Percentiles rank a stretch among this genome's conserved stretches.
Evolutionary conservation across 305 asterid genomes (phyloP).

Genomic region (Plantago lanceolata): DNA sequence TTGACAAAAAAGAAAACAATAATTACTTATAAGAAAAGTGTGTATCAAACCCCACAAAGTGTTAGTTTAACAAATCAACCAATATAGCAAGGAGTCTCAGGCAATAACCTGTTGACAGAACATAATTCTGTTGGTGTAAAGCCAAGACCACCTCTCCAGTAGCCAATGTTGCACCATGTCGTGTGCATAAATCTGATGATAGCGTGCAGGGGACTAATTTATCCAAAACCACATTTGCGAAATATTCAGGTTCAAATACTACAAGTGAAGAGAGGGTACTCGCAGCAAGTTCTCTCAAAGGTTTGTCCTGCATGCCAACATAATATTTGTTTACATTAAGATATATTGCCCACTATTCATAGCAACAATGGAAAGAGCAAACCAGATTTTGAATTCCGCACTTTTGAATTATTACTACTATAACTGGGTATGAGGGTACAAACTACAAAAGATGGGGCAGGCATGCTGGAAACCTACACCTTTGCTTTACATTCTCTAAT

Average conservation of each 20-base stretch:
- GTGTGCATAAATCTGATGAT: slow-evolving; percentile 90
- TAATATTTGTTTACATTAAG: slow-evolving; percentile 26
- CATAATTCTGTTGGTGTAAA: slow-evolving; percentile 50
- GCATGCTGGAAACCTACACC: too few species aligned
- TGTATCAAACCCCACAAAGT: background rate
- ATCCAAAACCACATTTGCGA: slow-evolving; percentile 58
- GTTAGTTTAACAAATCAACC: slow-evolving; percentile 1
- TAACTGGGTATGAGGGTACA: too few species aligned
- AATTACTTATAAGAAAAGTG: background rate
- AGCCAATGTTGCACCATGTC: slow-evolving; percentile 97
- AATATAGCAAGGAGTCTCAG: slow-evolving; percentile 12
- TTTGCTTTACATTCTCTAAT: background rate
- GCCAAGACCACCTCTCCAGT: slow-evolving; percentile 82
- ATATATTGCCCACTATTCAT: slow-evolving; percentile 18
- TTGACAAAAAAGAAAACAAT: background rate
- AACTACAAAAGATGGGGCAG: too few species aligned
- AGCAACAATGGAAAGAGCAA: slow-evolving; percentile 26
- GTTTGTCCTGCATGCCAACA: slow-evolving; percentile 66
- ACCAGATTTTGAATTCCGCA: background rate
- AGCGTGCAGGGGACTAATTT: slow-evolving; percentile 80
- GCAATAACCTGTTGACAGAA: slow-evolving; percentile 63
- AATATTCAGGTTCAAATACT: slow-evolving; percentile 73
- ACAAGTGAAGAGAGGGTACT: slow-evolving; percentile 82
- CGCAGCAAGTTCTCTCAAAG: slow-evolving; percentile 94
- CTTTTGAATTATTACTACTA: too few species aligned